Base-by-base conservation (phyloP, 2,329 filamentous ascomycete species). In the Aspergillus viridinutans region DNA sequence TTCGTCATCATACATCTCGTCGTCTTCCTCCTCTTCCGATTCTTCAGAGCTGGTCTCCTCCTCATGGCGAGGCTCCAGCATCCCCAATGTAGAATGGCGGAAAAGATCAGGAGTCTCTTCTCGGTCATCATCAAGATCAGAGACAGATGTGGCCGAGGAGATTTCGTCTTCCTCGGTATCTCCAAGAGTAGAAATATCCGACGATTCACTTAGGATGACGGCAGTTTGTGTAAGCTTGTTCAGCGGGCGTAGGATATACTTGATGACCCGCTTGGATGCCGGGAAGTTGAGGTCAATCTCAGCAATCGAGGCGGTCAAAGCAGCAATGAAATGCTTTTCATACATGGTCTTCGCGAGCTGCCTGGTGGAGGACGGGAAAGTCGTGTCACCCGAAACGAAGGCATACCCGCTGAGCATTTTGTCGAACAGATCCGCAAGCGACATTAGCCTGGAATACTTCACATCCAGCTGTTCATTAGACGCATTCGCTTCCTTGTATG, bases 101-200 rank as follows among this genome's bases (percentile, higher is more conserved):
- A 97, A 97, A 21, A 99, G 82, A 75, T 99, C 94, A 29, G 95
- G 94, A 4, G 95, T 99, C 72, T 97, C 94, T 73, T 96, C 92
- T 48, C 92, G 87, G 55, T 90, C 88, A 59, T 92, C 90, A 43
- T 92, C 90, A 52, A 92, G 80, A 61, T 96, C 92, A 10, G 93
- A 97, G 25, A 96, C 85, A 0, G 93, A 96, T 4, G 92, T 95
- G 3, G 89, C 86, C 10, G 90, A 94, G 1, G 87, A 87, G 49
- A 96, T 90, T 49, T 97, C 92, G 61, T 96, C 92, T 50, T 96
- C 92, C 26, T 90, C 87, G 21, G 85, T 85, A 49, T 87, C 86
- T 4, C 86, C 84, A 10, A 86, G 82, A 8, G 83, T 79, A 0
- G 81, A 86, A 40, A 94, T 83, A 54, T 94, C 86, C 42, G 90